Conservation (phyloP, 176 grass and related monocot genomes). For the Thalia dealbata region DNA sequence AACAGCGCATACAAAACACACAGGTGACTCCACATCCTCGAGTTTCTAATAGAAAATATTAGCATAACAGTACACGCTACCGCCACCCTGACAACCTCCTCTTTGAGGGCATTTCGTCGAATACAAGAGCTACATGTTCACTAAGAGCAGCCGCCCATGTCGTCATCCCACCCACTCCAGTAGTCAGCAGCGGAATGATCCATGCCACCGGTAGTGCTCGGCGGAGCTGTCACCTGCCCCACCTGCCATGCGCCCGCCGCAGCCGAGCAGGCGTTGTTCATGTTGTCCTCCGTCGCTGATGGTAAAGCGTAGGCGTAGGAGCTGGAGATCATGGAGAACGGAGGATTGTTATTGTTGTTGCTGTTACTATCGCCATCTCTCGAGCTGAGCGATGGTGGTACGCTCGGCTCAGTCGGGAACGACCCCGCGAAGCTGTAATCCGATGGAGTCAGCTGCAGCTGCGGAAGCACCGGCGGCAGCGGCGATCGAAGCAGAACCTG, state of each 20-base stretch:
- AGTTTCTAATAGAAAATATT: background rate
- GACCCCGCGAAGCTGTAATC: background rate
- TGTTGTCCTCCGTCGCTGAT: background rate
- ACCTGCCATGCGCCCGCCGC: background rate
- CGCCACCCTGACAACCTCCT: background rate
- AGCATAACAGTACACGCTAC: background rate
- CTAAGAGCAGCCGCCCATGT: background rate
- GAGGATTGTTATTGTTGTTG: background rate
- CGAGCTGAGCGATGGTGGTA: background rate
- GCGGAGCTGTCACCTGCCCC: background rate
- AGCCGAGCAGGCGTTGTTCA: background rate
- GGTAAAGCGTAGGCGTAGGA: background rate
- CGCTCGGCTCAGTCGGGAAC: background rate
- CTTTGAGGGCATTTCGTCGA: too few relatives aligned
- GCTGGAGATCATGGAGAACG: background rate
- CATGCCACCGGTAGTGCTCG: background rate
- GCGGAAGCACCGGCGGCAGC: constrained; percentile 4
- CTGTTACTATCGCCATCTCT: background rate
- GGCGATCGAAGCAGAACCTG: constrained; percentile 35
- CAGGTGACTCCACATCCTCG: background rate
- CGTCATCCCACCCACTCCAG: constrained; percentile 17
- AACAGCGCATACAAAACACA: background rate
- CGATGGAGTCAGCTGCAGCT: constrained; percentile 5
- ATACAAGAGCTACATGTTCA: background rate
- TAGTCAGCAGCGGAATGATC: background rate